Evolutionary conservation across 2,329 filamentous ascomycete species (phyloP).

Genomic region (Keithomyces neogunnii): DNA sequence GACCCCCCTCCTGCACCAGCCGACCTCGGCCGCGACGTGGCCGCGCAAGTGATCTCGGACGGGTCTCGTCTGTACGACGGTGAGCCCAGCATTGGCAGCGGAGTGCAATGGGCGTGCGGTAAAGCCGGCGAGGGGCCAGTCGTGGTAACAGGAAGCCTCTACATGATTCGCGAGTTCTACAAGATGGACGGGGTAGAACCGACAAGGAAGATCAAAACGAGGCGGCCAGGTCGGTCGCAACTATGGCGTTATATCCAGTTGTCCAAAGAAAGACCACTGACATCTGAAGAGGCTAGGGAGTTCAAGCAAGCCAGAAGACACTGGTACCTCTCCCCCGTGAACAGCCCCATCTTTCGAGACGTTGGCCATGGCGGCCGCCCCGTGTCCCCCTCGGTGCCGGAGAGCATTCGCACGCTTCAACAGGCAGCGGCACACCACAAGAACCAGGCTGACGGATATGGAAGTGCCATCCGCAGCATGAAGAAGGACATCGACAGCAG

Average conservation of each 20-base stretch:
- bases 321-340: conserved; percentile 20
- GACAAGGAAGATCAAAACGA: conserved; percentile 19
- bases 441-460: conserved; percentile 20
- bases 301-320: conserved; percentile 26
- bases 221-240: conserved; percentile 24
- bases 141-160: conserved; percentile 32
- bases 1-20: conserved; percentile 26
- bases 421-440: conserved; percentile 20
- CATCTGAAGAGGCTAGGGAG: conserved; percentile 22
- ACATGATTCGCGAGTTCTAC: conserved; percentile 29
- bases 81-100: conserved; percentile 17
- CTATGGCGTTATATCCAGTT: conserved; percentile 23
- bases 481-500: conserved; percentile 12
- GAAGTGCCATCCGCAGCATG: conserved; percentile 13
- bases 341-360: conserved; percentile 15
- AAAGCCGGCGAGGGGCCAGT: conserved; percentile 24
- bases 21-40: conserved; percentile 22
- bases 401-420: conserved; percentile 16
- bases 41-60: conserved; percentile 14
- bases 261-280: conserved; percentile 21
- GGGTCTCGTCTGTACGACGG: conserved; percentile 23
- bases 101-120: conserved; percentile 26
- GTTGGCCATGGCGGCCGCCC: conserved; percentile 11
- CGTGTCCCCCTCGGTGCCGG: conserved; percentile 12
- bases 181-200: conserved; percentile 20